Conservation (phyloP, 2,329 filamentous ascomycete genomes). For the Fusarium pseudoanthophilum region DNA sequence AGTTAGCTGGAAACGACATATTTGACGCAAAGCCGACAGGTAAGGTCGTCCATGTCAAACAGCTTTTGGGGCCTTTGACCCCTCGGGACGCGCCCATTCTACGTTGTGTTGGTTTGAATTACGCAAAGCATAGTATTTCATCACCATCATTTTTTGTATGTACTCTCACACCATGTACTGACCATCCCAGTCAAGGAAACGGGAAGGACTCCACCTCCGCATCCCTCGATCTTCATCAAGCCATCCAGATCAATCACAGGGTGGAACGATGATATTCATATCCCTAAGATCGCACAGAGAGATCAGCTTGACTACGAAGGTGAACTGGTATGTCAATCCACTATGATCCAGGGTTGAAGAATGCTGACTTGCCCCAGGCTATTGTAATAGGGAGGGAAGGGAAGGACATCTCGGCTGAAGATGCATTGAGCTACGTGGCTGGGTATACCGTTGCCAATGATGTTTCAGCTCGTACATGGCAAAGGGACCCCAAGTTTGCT, state of each 20-base stretch:
- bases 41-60: neutral
- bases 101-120: conserved; percentile 21
- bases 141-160: neutral
- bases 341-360: too few relatives aligned
- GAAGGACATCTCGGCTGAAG: conserved; percentile 4
- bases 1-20: neutral
- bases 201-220: conserved; percentile 7
- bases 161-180: neutral
- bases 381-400: conserved; percentile 18
- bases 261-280: neutral
- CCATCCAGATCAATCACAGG: conserved; percentile 9
- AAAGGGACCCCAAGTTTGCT: conserved; percentile 6
- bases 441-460: conserved; percentile 25
- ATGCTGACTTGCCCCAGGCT: neutral
- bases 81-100: conserved; percentile 7
- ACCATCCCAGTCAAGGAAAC: conserved; percentile 16
- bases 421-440: conserved; percentile 12
- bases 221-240: conserved; percentile 15
- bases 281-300: conserved; percentile 9
- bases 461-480: conserved; percentile 12
- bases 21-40: conserved; percentile 5
- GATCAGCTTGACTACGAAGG: conserved; percentile 26
- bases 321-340: conserved; percentile 5
- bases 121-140: conserved; percentile 19
- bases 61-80: conserved; percentile 7